These are phyloP conservation scores for Aeschynomene evenia DNA, from an alignment of 306 rosid species.

Conservation along the genomic window DNA sequence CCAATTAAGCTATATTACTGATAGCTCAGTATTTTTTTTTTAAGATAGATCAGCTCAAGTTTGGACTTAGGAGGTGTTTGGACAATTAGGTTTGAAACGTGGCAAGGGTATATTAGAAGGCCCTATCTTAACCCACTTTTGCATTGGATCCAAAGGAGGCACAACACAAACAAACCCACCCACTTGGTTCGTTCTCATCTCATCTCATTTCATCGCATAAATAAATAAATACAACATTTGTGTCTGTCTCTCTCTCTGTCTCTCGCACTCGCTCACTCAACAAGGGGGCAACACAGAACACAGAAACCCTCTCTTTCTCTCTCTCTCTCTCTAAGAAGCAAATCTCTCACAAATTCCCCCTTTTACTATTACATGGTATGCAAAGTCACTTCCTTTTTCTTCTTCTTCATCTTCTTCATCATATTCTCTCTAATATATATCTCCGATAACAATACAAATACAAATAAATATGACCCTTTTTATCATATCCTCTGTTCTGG, in stretches of 20 bases:
- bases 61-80: not conserved
- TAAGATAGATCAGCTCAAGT: no score
- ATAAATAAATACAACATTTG: no score
- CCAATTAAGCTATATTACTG: no score
- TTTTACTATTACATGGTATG: constrained; percentile 18
- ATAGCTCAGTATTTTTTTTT: no score
- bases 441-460: not conserved
- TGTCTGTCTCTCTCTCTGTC: not conserved
- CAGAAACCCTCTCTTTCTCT: not conserved
- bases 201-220: no score
- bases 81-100: not conserved
- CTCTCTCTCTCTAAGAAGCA: not conserved
- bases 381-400: constrained; percentile 24
- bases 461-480: not conserved
- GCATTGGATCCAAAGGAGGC: not conserved
- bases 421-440: not conserved
- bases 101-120: not conserved
- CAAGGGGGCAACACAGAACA: not conserved
- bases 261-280: not conserved
- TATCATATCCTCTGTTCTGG: not conserved
- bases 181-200: no score
- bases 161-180: no score
- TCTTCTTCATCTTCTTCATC: no score
- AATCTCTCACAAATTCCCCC: constrained; percentile 12
- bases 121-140: not conserved